Evolutionary conservation across 805 yeast genomes (phyloP).

Genomic region (Metschnikowia sp.): DNA sequence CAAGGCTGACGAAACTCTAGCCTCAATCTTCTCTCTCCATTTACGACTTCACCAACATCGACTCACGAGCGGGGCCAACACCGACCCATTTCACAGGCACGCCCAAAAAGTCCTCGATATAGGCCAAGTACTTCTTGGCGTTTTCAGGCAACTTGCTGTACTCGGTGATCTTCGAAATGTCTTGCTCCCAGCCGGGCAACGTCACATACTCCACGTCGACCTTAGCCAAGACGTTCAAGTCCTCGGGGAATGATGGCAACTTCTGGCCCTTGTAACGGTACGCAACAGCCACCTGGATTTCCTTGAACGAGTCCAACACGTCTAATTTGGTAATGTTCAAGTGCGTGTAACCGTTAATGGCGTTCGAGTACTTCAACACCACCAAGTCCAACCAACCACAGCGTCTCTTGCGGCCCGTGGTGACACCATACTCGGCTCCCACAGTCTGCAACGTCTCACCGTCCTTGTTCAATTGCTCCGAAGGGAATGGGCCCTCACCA

Average conservation of each 20-base stretch:
- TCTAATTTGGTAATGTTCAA: slow-evolving; percentile 94
- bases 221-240: slow-evolving; percentile 72
- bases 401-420: slow-evolving; percentile 98
- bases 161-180: slow-evolving; percentile 65
- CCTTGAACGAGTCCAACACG: slow-evolving; percentile 85
- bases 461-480: slow-evolving; percentile 84
- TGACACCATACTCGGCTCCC: slow-evolving; percentile 96
- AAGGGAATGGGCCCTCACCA: slow-evolving; percentile 99
- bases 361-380: slow-evolving; percentile 84
- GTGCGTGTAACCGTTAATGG: slow-evolving; percentile 92
- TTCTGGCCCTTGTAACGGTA: slow-evolving; percentile 77
- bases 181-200: slow-evolving; percentile 90
- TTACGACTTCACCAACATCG: slow-evolving; percentile 66
- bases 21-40: not conserved
- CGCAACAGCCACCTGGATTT: slow-evolving; percentile 82
- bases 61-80: slow-evolving; percentile 95
- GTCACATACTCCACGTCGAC: slow-evolving; percentile 92
- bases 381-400: slow-evolving; percentile 99
- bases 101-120: slow-evolving; percentile 76
- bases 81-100: slow-evolving; percentile 97
- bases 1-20: not conserved
- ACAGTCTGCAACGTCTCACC: slow-evolving; percentile 87
- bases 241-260: slow-evolving; percentile 87
- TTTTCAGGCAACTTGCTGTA: slow-evolving; percentile 83
- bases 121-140: slow-evolving; percentile 80